Evolutionary conservation across 2,329 filamentous ascomycete genomes (phyloP).

Genomic region (Colletotrichum ledebouriae): DNA sequence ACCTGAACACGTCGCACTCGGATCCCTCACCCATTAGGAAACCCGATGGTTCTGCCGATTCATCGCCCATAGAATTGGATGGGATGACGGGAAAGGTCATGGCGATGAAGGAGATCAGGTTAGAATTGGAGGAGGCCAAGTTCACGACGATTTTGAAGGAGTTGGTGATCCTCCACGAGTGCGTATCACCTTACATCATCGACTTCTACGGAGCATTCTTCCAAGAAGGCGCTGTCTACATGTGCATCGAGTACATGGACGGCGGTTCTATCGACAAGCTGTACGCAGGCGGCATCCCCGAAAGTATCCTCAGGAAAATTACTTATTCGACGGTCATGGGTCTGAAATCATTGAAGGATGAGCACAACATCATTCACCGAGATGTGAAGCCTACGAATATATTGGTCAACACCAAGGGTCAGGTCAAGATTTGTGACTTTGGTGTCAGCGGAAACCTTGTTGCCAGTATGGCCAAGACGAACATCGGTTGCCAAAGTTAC

Average conservation of each 20-base stretch:
- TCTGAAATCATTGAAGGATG: conserved; percentile 92
- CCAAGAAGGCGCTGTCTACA: conserved; percentile 98
- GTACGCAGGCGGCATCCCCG: conserved; percentile 90
- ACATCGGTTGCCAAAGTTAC: conserved; percentile 99
- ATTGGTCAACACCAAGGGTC: conserved; percentile 87
- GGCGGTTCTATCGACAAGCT: conserved; percentile 97
- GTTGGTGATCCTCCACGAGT: conserved; percentile 94
- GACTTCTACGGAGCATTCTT: conserved; percentile 99
- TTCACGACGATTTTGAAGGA: conserved; percentile 98
- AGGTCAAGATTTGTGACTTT: conserved; percentile 99
- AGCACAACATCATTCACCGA: conserved; percentile 98
- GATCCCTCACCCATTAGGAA: conserved; percentile 51
- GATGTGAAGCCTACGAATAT: conserved; percentile 99
- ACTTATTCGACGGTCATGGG: conserved; percentile 91
- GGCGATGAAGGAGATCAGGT: conserved; percentile 99
- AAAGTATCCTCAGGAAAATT: conserved; percentile 89
- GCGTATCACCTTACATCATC: conserved; percentile 95
- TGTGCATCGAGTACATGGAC: conserved; percentile 99
- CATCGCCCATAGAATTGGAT: conserved; percentile 48
- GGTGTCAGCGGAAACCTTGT: conserved; percentile 97
- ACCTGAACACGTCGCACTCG: conserved; percentile 54
- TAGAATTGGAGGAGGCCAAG: conserved; percentile 96
- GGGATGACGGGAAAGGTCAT: conserved; percentile 83
- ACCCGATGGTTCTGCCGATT: conserved; percentile 47
- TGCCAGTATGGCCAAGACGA: conserved; percentile 97